phyloP scores from a whole-genome alignment of 73 alveolate species.

The Breviolum minutum region DNA sequence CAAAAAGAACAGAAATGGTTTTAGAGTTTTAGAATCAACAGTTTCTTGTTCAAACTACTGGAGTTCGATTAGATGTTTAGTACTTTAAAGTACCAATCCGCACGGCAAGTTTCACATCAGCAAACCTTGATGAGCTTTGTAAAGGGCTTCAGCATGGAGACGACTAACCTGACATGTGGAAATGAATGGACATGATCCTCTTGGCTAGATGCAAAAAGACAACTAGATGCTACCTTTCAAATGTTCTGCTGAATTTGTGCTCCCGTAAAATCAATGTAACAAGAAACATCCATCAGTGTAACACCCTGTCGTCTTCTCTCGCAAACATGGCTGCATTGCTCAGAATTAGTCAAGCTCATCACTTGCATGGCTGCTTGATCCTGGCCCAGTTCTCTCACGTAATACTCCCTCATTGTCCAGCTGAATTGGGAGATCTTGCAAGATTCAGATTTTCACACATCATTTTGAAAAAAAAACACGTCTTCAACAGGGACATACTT shows the following conservation, averaged over 20 bases:
- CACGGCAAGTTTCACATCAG: not conserved
- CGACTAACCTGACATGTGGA: slow-evolving; percentile 39
- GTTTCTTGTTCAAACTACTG: not conserved
- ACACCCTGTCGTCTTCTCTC: not conserved
- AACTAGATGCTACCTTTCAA: not conserved
- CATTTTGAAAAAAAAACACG: no score
- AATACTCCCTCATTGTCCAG: no score
- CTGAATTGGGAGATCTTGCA: no score
- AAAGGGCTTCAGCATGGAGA: slow-evolving; percentile 71
- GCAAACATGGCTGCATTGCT: slow-evolving; percentile 7
- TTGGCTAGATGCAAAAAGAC: no score
- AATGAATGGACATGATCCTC: not conserved
- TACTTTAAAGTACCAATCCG: no score
- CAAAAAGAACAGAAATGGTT: no score
- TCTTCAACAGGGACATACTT: no score
- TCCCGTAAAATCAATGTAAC: not conserved
- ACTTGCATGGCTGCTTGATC: slow-evolving; percentile 88
- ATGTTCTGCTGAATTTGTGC: no score
- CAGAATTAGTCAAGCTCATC: slow-evolving; percentile 86
- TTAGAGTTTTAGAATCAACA: no score
- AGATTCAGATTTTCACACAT: not conserved
- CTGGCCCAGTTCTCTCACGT: not conserved
- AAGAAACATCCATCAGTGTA: not conserved
- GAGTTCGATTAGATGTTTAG: not conserved
- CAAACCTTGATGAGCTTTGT: slow-evolving; percentile 48